Evolutionary conservation across 2,329 filamentous ascomycete species (phyloP), one percentile per base, ranked within the genome.

Genomic region (Claviceps citrina): DNA sequence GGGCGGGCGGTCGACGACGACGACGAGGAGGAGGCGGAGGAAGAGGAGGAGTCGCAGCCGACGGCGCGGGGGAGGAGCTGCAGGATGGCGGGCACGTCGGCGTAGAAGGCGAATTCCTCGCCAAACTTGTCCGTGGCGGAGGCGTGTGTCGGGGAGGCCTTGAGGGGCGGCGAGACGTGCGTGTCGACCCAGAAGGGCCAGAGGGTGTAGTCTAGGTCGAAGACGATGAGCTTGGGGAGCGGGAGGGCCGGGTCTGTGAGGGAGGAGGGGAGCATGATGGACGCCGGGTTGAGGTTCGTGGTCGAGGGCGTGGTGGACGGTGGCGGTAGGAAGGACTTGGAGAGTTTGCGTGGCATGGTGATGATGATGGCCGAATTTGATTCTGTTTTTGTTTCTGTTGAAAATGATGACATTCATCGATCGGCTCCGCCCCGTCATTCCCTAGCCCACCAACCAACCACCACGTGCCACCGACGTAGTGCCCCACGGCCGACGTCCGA

Each of bases 171-270:
- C 19, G 76, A 75, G 51, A 91, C 81, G 61, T 95, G 87, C 3
- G 86, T 94, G 65, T 96, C 91, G 1, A 93, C 80, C 89, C 89
- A 96, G 63, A 95, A 95, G 4, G 87, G 86, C 91, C 89, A 96
- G n/a, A 96, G 70, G 0, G 91, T 96, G 68, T 95, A 96, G 68
- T 96, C 89, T 46, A 96, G 76, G 59, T 96, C 91, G 64, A 96
- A 95, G 47, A 91, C 83, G 51, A 96, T 72, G 49, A 94, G 71
- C 45, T 79, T 77, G 0, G 87, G 87, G 1, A 94, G 71, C 0
- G 85, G 83, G 0, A 77, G 71, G 12, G 49, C 39, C 31, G 75
- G 61, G 58, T 73, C 67, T 48, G 56, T 52, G 28, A 74, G 65
- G 49, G 67, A 64, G 18, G 55, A 26, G 4, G 68, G 67, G 16